A percentile compares a stretch with the other conserved stretches of the same genome.
Conservation (phyloP, 1,284 basidiomycete genomes). For the Puccinia horiana region DNA sequence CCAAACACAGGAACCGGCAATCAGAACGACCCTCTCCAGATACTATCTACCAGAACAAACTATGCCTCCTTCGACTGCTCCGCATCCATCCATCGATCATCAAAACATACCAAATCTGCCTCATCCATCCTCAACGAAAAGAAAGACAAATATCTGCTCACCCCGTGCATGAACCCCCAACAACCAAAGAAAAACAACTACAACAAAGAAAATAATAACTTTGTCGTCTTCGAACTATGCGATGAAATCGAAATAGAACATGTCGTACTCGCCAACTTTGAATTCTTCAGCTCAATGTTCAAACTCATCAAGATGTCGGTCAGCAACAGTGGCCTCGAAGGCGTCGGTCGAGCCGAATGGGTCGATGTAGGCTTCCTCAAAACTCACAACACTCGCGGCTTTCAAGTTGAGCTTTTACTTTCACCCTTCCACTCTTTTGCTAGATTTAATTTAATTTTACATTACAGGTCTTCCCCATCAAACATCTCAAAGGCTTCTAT, state of each 20-base stretch:
- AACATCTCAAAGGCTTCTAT: constrained; percentile 72
- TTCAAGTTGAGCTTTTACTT: constrained; percentile 68
- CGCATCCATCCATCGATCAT: constrained; percentile 81
- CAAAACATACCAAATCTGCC: constrained; percentile 78
- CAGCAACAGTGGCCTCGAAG: constrained; percentile 54
- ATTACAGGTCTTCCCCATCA: constrained; percentile 67
- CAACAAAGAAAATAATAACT: constrained; percentile 63
- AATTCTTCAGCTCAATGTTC: constrained; percentile 97
- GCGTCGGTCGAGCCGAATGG: constrained; percentile 58
- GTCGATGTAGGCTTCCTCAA: constrained; percentile 69
- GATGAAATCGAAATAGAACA: constrained; percentile 96
- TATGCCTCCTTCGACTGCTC: constrained; percentile 92
- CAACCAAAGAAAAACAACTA: constrained; percentile 50
- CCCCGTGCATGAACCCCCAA: constrained; percentile 70
- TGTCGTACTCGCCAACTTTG: constrained; percentile 91
- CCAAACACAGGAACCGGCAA: constrained; percentile 8
- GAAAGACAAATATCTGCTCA: constrained; percentile 95
- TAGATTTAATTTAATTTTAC: background rate
- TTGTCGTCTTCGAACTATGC: constrained; percentile 91
- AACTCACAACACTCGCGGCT: constrained; percentile 85
- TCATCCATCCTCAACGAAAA: constrained; percentile 82
- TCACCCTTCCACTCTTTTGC: background rate
- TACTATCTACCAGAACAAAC: constrained; percentile 74
- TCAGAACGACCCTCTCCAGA: constrained; percentile 53
- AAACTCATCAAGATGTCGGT: constrained; percentile 77